Base-by-base conservation (phyloP, 352 stramenopile species). In the Phytophthora colocasiae region DNA sequence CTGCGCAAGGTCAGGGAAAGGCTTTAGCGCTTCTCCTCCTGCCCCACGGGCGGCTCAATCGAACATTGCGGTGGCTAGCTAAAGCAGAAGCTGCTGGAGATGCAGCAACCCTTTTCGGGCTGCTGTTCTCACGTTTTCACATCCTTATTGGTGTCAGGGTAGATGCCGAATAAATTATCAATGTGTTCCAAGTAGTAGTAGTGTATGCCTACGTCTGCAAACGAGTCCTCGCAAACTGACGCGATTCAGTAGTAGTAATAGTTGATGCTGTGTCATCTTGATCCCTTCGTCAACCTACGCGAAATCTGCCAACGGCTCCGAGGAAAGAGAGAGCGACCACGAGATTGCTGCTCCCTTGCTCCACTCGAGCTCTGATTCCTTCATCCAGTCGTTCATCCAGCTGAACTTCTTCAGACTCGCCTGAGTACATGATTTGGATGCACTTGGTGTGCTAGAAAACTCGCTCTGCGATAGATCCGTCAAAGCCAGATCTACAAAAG, bases 291-390 rank as follows among this genome's bases (percentile, higher is more conserved):
- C 17, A 19, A 24, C n/a, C 44, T 49, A 85, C 11, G 69, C 61
- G 24, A 80, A 85, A 47, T 87, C 74, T 38, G 75, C 78, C 54
- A 86, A 60, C 22, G 77, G 73, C 27, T 80, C 71, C 15, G 50
- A 51, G 11, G 54, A 73, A 49, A 82, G 64, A 22, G 75, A 82
- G 45, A 89, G 80, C 9, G 78, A 90, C 80, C 78, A 90, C 11
- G 80, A 90, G 22, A 77, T 80, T 24, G 75, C 71, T 6, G 75
- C 71, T 8, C 75, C 64, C 56, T 80, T 85, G 69, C 79, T 84
- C 78, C 80, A 91, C 48, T 82, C 75, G 27, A 75, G 56, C 19
- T 91, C 80, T 10, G 80, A 70, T 61, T 90, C 79, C 50, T 85
- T 63, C 45, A 91, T 77, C 72, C 69, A 90, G 24, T 91, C 80